These are phyloP conservation scores for Passiflora organensis DNA, from an alignment of 345 rosid species.

Conservation along the genomic window DNA sequence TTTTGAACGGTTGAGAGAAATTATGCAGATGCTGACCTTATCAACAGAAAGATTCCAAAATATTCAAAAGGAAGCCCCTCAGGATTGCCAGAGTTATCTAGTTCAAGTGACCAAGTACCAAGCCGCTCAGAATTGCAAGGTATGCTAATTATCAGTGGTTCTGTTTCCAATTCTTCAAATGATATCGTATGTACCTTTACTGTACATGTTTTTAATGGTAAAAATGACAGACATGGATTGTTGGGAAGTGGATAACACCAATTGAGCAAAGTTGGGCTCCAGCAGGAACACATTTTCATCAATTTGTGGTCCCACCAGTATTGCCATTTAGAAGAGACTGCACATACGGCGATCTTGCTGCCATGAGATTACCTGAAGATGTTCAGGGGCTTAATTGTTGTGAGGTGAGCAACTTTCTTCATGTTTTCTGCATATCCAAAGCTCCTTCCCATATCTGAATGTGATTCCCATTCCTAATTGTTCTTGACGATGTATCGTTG, in stretches of 20 bases:
- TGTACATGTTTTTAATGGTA: too few species aligned
- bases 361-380: too few species aligned
- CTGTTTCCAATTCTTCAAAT: too few species aligned
- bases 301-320: constrained; percentile 57
- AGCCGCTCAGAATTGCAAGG: constrained; percentile 87
- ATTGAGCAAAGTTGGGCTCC: neutral
- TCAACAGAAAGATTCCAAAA: constrained; percentile 82
- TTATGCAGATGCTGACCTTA: constrained; percentile 73
- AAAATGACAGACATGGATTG: constrained; percentile 83
- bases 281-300: constrained; percentile 39
- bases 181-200: too few species aligned
- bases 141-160: too few species aligned
- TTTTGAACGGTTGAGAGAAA: neutral
- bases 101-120: constrained; percentile 95
- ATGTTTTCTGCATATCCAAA: too few species aligned
- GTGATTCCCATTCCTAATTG: too few species aligned
- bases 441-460: too few species aligned
- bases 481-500: too few species aligned
- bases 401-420: too few species aligned
- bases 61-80: constrained; percentile 79
- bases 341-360: constrained; percentile 25
- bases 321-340: too few species aligned
- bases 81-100: constrained; percentile 64
- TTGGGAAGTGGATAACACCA: constrained; percentile 77
- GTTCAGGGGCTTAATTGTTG: constrained; percentile 9